These are phyloP conservation scores for Chrysosporium keratinophilum DNA, from an alignment of 2,329 filamentous ascomycete genomes.

Conservation along the genomic window DNA sequence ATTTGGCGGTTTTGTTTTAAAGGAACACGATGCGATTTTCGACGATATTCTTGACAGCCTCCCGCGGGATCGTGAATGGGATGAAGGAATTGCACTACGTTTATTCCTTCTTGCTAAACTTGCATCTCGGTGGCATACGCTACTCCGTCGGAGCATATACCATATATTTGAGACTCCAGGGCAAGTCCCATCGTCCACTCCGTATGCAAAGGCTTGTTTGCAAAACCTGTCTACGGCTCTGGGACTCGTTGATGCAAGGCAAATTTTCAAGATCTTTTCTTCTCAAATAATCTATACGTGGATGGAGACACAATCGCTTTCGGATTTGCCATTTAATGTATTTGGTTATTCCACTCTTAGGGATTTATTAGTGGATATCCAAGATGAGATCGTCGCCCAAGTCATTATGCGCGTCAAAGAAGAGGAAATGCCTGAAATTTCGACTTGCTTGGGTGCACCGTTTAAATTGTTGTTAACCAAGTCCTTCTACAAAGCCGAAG, in stretches of 20 bases:
- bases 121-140: constrained; percentile 72
- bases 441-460: constrained; percentile 45
- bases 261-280: constrained; percentile 73
- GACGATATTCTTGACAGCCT: constrained; percentile 70
- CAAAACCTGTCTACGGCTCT: constrained; percentile 55
- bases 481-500: constrained; percentile 67
- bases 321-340: constrained; percentile 69
- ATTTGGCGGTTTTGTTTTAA: constrained; percentile 73
- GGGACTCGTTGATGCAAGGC: constrained; percentile 52
- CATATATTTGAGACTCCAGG: constrained; percentile 88
- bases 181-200: constrained; percentile 52
- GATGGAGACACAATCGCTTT: constrained; percentile 57
- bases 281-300: constrained; percentile 86
- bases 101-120: constrained; percentile 65
- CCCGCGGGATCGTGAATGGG: constrained; percentile 59
- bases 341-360: constrained; percentile 65
- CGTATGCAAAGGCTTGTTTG: constrained; percentile 65
- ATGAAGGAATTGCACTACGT: constrained; percentile 77
- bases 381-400: constrained; percentile 68
- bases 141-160: constrained; percentile 79
- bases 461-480: constrained; percentile 50
- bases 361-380: constrained; percentile 59
- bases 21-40: constrained; percentile 72
- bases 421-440: constrained; percentile 51
- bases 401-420: constrained; percentile 71